Percentiles rank a stretch among this genome's conserved stretches.
Evolutionary conservation across 2,329 filamentous ascomycete genomes (phyloP).

Genomic region (Xylaria sp.): DNA sequence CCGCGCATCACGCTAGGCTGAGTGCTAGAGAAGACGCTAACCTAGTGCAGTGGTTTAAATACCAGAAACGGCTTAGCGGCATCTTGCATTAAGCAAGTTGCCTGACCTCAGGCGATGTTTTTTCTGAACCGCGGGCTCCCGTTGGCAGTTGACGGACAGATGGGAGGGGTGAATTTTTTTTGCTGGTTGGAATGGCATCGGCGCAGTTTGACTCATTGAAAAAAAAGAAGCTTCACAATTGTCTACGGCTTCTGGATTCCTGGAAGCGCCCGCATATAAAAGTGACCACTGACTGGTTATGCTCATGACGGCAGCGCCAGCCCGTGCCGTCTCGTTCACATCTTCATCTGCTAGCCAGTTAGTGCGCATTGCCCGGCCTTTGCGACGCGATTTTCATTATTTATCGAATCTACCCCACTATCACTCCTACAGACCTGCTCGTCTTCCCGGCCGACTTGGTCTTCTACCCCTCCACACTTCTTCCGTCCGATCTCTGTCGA

Average conservation of each 20-base stretch:
- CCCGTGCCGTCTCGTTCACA: conserved; percentile 10
- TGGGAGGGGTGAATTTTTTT: background rate
- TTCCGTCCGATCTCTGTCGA: background rate
- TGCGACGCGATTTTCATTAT: conserved; percentile 13
- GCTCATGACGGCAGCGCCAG: conserved; percentile 7
- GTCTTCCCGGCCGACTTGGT: background rate
- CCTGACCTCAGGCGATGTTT: too few species aligned
- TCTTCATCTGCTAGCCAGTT: conserved; percentile 4
- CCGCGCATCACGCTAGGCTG: too few species aligned
- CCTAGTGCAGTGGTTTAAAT: too few species aligned
- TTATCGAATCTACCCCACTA: conserved; percentile 13
- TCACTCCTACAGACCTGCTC: background rate
- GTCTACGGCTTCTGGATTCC: too few species aligned
- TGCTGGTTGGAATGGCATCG: conserved; percentile 9
- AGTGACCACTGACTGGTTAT: conserved; percentile 4
- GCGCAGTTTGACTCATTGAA: conserved; percentile 18
- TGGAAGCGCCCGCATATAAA: background rate
- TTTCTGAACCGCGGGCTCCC: background rate
- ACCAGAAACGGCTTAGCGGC: too few species aligned
- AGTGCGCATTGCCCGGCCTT: conserved; percentile 9
- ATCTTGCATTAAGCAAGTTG: too few species aligned
- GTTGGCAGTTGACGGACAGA: background rate
- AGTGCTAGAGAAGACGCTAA: too few species aligned
- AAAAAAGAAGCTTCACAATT: background rate
- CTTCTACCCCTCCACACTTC: background rate